phyloP scores from a whole-genome alignment of 129 eudicot genomes.

The Lactuca sativa region DNA sequence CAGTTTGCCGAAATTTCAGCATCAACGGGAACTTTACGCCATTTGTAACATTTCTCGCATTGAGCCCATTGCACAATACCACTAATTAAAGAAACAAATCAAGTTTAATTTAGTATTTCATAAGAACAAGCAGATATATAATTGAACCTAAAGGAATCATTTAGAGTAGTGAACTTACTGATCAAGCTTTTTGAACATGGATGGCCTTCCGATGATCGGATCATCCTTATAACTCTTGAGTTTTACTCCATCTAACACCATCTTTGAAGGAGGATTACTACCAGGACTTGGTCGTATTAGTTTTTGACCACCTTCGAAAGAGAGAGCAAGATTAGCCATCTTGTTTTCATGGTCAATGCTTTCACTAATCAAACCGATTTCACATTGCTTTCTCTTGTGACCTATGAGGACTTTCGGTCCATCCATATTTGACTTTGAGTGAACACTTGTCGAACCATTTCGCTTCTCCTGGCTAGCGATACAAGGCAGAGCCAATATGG shows the following conservation, averaged over 20 bases:
- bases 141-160: neutral
- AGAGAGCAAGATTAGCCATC: conserved; percentile 18
- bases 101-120: neutral
- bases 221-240: conserved; percentile 42
- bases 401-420: neutral
- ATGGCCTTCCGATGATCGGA: neutral
- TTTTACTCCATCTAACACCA: conserved; percentile 53
- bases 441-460: conserved; percentile 13
- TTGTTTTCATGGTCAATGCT: conserved; percentile 35
- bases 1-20: conserved; percentile 50
- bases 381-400: conserved; percentile 48
- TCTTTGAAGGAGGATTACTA: conserved; percentile 30
- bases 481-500: conserved; percentile 4
- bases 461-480: conserved; percentile 19
- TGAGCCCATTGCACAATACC: conserved; percentile 52
- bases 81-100: conserved; percentile 9
- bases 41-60: conserved; percentile 59
- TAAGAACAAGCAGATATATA: neutral
- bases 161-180: neutral
- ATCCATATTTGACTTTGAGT: conserved; percentile 3
- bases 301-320: conserved; percentile 42
- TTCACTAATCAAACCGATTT: conserved; percentile 39
- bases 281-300: conserved; percentile 45
- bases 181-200: neutral
- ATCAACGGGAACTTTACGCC: conserved; percentile 59